Conservation (phyloP, 2,329 filamentous ascomycete genomes). For the Talaromyces sp. region DNA sequence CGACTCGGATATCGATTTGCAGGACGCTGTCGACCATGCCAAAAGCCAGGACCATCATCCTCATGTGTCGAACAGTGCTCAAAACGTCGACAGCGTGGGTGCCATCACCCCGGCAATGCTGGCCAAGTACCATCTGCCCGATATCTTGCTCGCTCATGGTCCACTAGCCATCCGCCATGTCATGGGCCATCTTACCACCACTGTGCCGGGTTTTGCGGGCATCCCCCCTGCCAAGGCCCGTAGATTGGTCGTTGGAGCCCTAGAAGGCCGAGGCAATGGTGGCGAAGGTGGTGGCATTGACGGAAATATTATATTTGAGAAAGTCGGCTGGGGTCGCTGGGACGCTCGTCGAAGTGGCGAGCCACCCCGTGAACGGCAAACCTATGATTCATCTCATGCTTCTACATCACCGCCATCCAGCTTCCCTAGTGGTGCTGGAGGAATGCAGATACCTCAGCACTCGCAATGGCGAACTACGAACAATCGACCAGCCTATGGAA, state of each 20-base stretch:
- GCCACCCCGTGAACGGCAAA: conserved; percentile 35
- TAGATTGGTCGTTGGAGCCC: conserved; percentile 82
- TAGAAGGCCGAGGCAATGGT: conserved; percentile 71
- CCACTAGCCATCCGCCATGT: conserved; percentile 92
- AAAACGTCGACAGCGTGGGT: conserved; percentile 67
- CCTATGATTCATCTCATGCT: conserved; percentile 44
- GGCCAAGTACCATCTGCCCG: conserved; percentile 83
- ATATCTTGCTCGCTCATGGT: conserved; percentile 83
- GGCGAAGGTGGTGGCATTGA: conserved; percentile 53
- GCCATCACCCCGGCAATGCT: conserved; percentile 81
- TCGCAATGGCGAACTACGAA: conserved; percentile 31
- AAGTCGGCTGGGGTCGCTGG: conserved; percentile 97
- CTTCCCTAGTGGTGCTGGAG: conserved; percentile 44
- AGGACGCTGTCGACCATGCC: conserved; percentile 60
- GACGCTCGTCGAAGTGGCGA: conserved; percentile 74
- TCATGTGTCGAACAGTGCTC: conserved; percentile 35
- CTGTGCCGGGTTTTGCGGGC: conserved; percentile 85
- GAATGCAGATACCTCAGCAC: conserved; percentile 47
- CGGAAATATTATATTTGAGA: conserved; percentile 68
- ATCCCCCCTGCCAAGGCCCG: conserved; percentile 88
- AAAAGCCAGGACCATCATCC: conserved; percentile 42
- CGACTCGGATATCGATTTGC: conserved; percentile 84
- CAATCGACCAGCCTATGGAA: conserved; percentile 47
- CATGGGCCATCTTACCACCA: conserved; percentile 89
- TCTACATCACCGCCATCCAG: conserved; percentile 38